A percentile compares a stretch with the other conserved stretches of the same genome.
These are phyloP conservation scores for Trichocomaceae sp. DNA, from an alignment of 2,329 filamentous ascomycete genomes.

Conservation along the genomic window DNA sequence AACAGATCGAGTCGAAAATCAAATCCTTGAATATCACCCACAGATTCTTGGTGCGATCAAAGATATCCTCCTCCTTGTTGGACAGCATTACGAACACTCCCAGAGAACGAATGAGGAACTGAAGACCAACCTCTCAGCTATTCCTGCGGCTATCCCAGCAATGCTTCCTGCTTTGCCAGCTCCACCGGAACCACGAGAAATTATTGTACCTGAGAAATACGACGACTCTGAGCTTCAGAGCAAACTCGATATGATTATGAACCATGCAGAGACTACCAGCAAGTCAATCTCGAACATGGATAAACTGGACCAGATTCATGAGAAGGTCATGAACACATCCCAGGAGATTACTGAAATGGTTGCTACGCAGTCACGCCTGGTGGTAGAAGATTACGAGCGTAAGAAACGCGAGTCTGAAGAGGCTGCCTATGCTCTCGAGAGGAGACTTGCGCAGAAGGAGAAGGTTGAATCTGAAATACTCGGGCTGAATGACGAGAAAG, in stretches of 20 bases:
- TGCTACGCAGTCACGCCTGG: slow-evolving; percentile 65
- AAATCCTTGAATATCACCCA: slow-evolving; percentile 77
- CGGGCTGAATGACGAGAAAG: slow-evolving; percentile 52
- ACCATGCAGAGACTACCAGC: slow-evolving; percentile 50
- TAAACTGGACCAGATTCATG: slow-evolving; percentile 80
- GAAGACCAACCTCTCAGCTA: slow-evolving; percentile 48
- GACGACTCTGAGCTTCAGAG: slow-evolving; percentile 54
- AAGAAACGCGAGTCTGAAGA: slow-evolving; percentile 75
- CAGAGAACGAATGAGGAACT: slow-evolving; percentile 60
- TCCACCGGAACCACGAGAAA: slow-evolving; percentile 28
- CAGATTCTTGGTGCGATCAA: slow-evolving; percentile 81
- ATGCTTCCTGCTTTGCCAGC: slow-evolving; percentile 47
- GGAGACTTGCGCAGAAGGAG: slow-evolving; percentile 61
- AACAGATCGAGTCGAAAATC: slow-evolving; percentile 69
- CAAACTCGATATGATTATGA: slow-evolving; percentile 46
- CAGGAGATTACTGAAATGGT: slow-evolving; percentile 79
- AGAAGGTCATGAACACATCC: slow-evolving; percentile 77
- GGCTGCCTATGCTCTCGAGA: slow-evolving; percentile 72
- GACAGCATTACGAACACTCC: slow-evolving; percentile 82
- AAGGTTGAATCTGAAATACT: slow-evolving; percentile 50
- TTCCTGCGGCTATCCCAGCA: slow-evolving; percentile 48
- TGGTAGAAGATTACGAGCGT: slow-evolving; percentile 69
- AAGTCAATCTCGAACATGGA: slow-evolving; percentile 70
- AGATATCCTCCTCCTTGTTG: slow-evolving; percentile 75
- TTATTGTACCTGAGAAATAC: slow-evolving; percentile 50